Conservation (phyloP, 192 early-diverging fungal genomes). For the Polychytrium aggregatum region DNA sequence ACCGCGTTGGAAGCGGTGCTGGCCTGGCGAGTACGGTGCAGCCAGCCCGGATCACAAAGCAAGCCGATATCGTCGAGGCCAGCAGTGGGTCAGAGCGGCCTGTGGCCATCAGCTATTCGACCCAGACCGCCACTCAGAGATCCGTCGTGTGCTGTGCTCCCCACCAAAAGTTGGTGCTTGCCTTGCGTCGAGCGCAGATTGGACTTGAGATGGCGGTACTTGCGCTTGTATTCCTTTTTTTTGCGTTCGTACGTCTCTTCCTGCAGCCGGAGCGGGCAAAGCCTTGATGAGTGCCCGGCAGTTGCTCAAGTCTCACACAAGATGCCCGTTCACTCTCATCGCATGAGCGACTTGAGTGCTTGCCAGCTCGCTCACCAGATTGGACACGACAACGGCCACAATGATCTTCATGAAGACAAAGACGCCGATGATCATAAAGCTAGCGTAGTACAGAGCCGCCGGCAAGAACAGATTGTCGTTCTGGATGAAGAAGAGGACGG, state of each 20-base stretch:
- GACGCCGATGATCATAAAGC: conserved; percentile 22
- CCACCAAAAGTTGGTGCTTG: too few relatives aligned
- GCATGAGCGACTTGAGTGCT: background rate
- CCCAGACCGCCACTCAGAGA: too few relatives aligned
- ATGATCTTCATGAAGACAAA: conserved; percentile 33
- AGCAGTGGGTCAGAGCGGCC: too few relatives aligned
- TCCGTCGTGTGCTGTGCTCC: too few relatives aligned
- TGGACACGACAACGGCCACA: conserved; percentile 33
- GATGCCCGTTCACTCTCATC: too few relatives aligned
- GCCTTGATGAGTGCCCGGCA: too few relatives aligned
- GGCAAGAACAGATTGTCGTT: conserved; percentile 18
- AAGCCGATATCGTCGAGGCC: too few relatives aligned
- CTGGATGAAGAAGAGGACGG: too few relatives aligned
- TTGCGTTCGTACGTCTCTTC: conserved; percentile 17
- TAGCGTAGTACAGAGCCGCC: conserved; percentile 21
- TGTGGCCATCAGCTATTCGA: background rate
- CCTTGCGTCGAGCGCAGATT: conserved; percentile 1
- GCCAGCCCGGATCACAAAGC: too few relatives aligned
- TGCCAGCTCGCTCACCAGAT: conserved; percentile 17
- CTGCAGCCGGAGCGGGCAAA: too few relatives aligned
- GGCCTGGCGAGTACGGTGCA: too few relatives aligned
- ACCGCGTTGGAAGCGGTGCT: conserved; percentile 10
- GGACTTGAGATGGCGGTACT: conserved; percentile 18
- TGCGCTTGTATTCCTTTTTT: conserved; percentile 11
- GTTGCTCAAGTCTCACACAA: too few relatives aligned